These are phyloP conservation scores for Euphorbia tirucalli DNA, from an alignment of 345 rosid species.

Conservation along the genomic window DNA sequence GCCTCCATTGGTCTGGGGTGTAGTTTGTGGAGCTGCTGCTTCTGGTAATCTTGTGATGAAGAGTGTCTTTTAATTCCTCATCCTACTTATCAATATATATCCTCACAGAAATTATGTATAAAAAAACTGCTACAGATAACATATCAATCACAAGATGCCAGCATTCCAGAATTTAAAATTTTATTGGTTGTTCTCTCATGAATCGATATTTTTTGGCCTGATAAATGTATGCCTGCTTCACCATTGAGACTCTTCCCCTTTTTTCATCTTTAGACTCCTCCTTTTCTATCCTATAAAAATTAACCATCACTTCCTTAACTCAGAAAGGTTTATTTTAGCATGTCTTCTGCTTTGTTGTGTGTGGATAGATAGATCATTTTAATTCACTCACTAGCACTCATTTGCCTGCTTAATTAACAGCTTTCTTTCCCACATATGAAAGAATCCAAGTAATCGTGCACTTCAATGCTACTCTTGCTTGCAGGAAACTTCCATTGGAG, in stretches of 20 bases:
- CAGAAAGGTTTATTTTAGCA: background rate
- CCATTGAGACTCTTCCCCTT: background rate
- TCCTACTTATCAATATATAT: background rate
- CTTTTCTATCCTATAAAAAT: background rate
- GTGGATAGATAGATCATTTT: background rate
- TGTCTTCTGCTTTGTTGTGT: background rate
- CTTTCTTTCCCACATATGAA: background rate
- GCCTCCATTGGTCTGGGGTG: conserved; percentile 98
- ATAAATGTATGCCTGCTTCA: background rate
- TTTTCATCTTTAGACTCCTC: background rate
- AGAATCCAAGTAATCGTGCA: background rate
- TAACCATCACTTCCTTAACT: background rate
- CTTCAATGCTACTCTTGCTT: conserved; percentile 12
- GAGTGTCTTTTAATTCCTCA: background rate
- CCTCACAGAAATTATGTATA: background rate
- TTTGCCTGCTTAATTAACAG: background rate
- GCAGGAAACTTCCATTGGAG: conserved; percentile 96
- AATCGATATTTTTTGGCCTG: background rate
- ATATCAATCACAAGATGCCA: background rate
- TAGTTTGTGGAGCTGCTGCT: conserved; percentile 98
- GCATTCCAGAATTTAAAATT: background rate
- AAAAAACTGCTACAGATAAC: background rate
- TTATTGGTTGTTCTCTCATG: background rate
- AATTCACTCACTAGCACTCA: too few species aligned
- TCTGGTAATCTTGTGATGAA: conserved; percentile 52